Evolutionary conservation across 2,329 filamentous ascomycete species (phyloP).

Genomic region (Clarireedia hainanense): DNA sequence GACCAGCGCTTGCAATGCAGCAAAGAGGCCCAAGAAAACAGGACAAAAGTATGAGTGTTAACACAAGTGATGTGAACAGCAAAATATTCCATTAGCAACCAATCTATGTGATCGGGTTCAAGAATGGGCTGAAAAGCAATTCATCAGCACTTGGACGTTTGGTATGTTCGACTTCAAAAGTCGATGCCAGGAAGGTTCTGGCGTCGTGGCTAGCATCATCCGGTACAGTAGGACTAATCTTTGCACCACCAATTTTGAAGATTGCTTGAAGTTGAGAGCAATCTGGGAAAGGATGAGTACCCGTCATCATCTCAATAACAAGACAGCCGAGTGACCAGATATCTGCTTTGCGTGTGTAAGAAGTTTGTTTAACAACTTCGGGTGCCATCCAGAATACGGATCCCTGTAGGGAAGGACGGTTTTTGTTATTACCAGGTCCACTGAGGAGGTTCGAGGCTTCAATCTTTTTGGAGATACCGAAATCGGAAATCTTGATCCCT

Average conservation of each 20-base stretch:
- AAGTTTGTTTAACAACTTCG: constrained; percentile 95
- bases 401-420: constrained; percentile 78
- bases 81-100: background rate
- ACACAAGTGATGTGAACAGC: background rate
- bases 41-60: background rate
- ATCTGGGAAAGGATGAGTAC: constrained; percentile 90
- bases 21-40: background rate
- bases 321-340: constrained; percentile 97
- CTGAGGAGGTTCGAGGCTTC: constrained; percentile 79
- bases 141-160: constrained; percentile 88
- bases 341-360: constrained; percentile 95
- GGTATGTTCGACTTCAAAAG: constrained; percentile 94
- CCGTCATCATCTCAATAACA: constrained; percentile 99
- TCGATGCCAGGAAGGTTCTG: constrained; percentile 72
- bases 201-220: constrained; percentile 81
- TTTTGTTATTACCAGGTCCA: constrained; percentile 58
- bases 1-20: constrained; percentile 19
- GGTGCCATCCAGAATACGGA: constrained; percentile 99
- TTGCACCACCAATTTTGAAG: constrained; percentile 91
- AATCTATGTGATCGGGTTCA: constrained; percentile 57
- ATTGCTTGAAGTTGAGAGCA: constrained; percentile 96
- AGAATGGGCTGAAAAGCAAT: constrained; percentile 74
- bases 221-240: constrained; percentile 81
- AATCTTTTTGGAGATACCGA: constrained; percentile 96
- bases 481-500: constrained; percentile 98